These are phyloP conservation scores for Clarireedia hainanense DNA, from an alignment of 2,329 filamentous ascomycete species.

Conservation along the genomic window DNA sequence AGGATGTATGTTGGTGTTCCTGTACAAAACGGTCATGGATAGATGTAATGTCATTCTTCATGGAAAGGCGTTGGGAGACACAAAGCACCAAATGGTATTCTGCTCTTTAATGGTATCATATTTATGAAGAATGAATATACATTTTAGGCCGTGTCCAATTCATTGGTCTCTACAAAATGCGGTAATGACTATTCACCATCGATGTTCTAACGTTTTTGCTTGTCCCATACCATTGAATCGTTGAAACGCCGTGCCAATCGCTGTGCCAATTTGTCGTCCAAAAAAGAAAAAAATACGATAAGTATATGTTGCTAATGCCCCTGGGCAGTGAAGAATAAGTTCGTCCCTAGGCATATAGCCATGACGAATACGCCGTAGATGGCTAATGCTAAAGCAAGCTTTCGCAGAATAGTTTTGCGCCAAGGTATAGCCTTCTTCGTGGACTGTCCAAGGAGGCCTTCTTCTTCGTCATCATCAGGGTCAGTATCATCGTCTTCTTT, in stretches of 20 bases:
- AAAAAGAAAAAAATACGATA: neutral
- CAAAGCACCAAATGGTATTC: neutral
- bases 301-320: conserved; percentile 41
- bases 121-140: neutral
- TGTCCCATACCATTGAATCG: neutral
- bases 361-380: conserved; percentile 84
- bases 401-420: conserved; percentile 56
- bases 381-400: conserved; percentile 65
- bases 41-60: no score
- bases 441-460: conserved; percentile 9
- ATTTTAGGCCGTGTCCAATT: neutral
- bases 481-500: conserved; percentile 86
- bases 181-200: neutral
- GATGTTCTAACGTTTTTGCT: neutral
- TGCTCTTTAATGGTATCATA: neutral
- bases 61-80: neutral
- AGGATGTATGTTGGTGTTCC: no score
- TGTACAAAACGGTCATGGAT: no score
- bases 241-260: conserved; percentile 2
- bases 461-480: conserved; percentile 43
- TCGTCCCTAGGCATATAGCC: conserved; percentile 78
- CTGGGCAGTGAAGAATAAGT: conserved; percentile 59
- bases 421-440: conserved; percentile 23
- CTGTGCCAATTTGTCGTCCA: neutral
- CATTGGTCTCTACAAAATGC: neutral